Base-by-base conservation (phyloP, 164 flowering plant genomes). In the Stephania japonica region DNA sequence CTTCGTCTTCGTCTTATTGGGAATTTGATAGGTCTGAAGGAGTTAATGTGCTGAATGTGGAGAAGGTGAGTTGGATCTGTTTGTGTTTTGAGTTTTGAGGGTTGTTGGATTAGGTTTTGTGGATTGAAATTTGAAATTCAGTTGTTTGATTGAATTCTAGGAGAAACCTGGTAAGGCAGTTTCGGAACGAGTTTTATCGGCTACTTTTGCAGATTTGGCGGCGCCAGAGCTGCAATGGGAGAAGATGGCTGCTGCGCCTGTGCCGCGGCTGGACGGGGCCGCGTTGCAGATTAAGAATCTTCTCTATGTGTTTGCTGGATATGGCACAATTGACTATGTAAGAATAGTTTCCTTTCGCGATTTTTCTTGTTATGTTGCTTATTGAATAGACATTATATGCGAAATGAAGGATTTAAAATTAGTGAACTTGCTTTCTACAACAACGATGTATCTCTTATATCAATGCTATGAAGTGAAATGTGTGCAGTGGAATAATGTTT, bases 201-300 rank as follows among this genome's bases (percentile, higher is more conserved):
- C 85, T 27, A 91, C 94, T 41, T 92, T 76, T 85, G 89, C 93
- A 41, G 98, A 94, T 83, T 70, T 94, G 75, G 86, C 89, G 44
- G 98, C 88, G 47, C 97, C 94, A 0, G 80, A 86, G 18, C 75
- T 88, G 47, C 56, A 86, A 82, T 94, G 98, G 97, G 93, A 92
- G 85, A 75, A 87, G 82, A 90, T 94, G 93, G 78, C 84, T 11
- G 26, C 87, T 6, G 90, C 97, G 42, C 93, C 95, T 12, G 98
- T 92, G 70, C 97, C 97, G 24, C 93, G 97, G 65, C 90, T 94
- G 13, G 97, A 94, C 71, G 98, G 97, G 14, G 83, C 87, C 0
- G 84, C 97, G 0, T 76, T 92, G 25, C 98, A 94, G 85, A 91
- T 94, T 63, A 81, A 85, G 72, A 82, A 89, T 82, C 87, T 89